A percentile compares a stretch with the other conserved stretches of the same genome.
Conservation (phyloP, 441 rosid species). For the Hura crepitans region DNA sequence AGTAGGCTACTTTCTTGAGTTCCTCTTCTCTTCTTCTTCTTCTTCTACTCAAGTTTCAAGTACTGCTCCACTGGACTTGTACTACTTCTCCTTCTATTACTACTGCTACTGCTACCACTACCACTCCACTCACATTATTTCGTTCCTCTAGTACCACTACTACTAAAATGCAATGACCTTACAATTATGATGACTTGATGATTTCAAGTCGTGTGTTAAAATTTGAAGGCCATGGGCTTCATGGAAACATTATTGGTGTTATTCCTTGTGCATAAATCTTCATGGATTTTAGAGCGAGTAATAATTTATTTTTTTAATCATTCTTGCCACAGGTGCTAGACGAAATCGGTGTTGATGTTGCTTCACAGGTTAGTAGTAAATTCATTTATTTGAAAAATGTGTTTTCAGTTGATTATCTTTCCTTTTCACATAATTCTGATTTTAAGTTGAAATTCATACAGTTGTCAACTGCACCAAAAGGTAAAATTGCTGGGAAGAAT, state of each 20-base stretch:
- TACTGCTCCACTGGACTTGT: background rate
- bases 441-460: conserved; percentile 30
- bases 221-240: background rate
- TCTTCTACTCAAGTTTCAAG: background rate
- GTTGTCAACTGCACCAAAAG: conserved; percentile 82
- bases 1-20: conserved; percentile 33
- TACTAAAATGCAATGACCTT: background rate
- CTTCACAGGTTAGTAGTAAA: conserved; percentile 65
- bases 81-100: no score
- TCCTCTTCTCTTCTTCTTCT: background rate
- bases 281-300: background rate
- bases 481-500: conserved; percentile 63
- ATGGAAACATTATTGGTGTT: background rate
- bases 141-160: no score
- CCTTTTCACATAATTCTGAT: conserved; percentile 18
- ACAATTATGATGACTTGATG: background rate
- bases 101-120: no score
- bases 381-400: background rate
- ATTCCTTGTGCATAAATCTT: background rate
- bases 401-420: conserved; percentile 11
- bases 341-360: conserved; percentile 90
- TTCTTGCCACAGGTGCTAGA: conserved; percentile 66
- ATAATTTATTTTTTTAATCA: background rate
- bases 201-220: background rate
- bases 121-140: no score